Base-by-base conservation (phyloP, 805 yeast species). In the Henningerozyma blattae region DNA sequence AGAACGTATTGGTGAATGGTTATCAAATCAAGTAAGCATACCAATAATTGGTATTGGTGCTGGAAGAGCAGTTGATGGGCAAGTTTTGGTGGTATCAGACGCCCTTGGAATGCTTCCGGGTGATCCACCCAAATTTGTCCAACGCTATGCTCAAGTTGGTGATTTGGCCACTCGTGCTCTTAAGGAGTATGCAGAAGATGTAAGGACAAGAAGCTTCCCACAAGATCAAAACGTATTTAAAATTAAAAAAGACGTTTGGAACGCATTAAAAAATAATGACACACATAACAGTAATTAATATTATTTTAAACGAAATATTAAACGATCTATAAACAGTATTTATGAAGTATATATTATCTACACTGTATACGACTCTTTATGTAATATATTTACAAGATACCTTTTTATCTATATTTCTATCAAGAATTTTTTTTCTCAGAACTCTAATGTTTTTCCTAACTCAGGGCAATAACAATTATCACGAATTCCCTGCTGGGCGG, bases 31-130 rank as follows among this genome's bases (percentile, higher is more conserved):
- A 12, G 52, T 86, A 22, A 33, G 52, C 1, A 64, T 89, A 1
- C 96, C 97, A 0, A 82, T 93, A 1, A 86, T 89, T 43, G 98
- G 98, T 3, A 89, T 89, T 32, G 98, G 98, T 4, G 95, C 97
- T 0, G 97, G 98, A 1, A 71, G 75, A 16, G 60, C 61, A 7
- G 78, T 89, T 7, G 72, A 82, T 24, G 97, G 95, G 0, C 97
- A 91, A 55, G 95, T 89, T 1, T 65, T 89, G 26, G 98, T 89
- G 0, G 76, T 81, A 54, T 72, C 83, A 4, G 98, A 89, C 52
- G 48, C 83, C 58, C 60, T 89, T 22, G 95, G 95, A 1, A 72
- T 78, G 82, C 62, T 59, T 2, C 73, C 74, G 29, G 67, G 68
- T 0, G 63, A 59, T 30, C 51, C 56, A 16, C 81, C 82, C 2